These are phyloP conservation scores for Coemansia brasiliensis DNA, from an alignment of 192 early-diverging fungal genomes.

Conservation along the genomic window DNA sequence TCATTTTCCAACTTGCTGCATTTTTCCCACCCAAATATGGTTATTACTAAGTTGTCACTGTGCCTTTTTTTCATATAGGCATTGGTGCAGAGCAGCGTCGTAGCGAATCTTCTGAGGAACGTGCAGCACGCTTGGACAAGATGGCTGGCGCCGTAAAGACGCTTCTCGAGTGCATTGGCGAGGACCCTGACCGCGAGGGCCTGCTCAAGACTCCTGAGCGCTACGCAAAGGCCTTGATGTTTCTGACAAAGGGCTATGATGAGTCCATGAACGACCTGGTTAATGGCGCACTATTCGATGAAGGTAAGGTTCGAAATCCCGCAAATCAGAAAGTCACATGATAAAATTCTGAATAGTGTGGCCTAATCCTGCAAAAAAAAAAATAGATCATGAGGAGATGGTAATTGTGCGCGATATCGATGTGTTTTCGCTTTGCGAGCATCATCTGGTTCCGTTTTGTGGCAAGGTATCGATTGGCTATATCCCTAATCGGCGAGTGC, in stretches of 20 bases:
- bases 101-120: slow-evolving; percentile 76
- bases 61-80: slow-evolving; percentile 48
- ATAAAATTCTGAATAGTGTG: not conserved
- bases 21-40: too few species aligned
- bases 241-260: slow-evolving; percentile 99
- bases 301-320: slow-evolving; percentile 57
- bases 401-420: slow-evolving; percentile 98
- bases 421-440: slow-evolving; percentile 95
- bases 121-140: slow-evolving; percentile 67
- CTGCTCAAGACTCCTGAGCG: slow-evolving; percentile 93
- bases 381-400: slow-evolving; percentile 94
- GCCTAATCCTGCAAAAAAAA: slow-evolving; percentile 5
- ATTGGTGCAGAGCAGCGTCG: slow-evolving; percentile 77
- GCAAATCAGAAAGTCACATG: slow-evolving; percentile 5
- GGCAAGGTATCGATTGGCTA: slow-evolving; percentile 98
- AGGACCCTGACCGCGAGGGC: slow-evolving; percentile 92
- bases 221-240: slow-evolving; percentile 96
- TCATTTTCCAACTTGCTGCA: too few species aligned
- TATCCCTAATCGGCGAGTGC: slow-evolving; percentile 90
- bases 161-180: slow-evolving; percentile 90
- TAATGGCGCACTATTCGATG: slow-evolving; percentile 96
- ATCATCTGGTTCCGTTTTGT: slow-evolving; percentile 97
- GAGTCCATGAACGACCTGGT: slow-evolving; percentile 82
- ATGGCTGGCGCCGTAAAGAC: slow-evolving; percentile 85
- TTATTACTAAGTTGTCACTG: too few species aligned